These are phyloP conservation scores for Yamadazyma friedrichii DNA, from an alignment of 1,139 yeast genomes.

Conservation along the genomic window DNA sequence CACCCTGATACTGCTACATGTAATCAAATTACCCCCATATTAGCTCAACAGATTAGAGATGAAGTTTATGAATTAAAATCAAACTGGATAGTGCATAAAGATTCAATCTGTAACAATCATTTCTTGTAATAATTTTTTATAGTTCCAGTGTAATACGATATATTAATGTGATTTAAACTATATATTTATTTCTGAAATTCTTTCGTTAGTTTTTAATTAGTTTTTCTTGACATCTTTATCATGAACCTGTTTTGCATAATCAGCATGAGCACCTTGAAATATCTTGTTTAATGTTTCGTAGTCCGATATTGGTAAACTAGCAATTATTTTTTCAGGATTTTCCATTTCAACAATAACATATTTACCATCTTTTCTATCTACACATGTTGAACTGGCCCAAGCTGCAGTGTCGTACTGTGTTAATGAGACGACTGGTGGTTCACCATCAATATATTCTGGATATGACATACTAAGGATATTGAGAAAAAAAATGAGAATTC, in stretches of 20 bases:
- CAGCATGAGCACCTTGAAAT: slow-evolving; percentile 46
- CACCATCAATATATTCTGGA: slow-evolving; percentile 44
- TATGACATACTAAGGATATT: slow-evolving; percentile 22
- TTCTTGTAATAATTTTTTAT: slow-evolving; percentile 52
- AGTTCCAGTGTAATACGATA: neutral
- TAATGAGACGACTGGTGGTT: slow-evolving; percentile 48
- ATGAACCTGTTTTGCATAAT: slow-evolving; percentile 22
- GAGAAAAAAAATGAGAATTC: slow-evolving; percentile 2
- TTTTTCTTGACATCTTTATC: slow-evolving; percentile 11
- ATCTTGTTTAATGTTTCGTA: slow-evolving; percentile 38
- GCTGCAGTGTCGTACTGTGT: slow-evolving; percentile 49
- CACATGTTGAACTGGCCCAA: slow-evolving; percentile 53
- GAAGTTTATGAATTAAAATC: slow-evolving; percentile 78
- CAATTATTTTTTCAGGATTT: slow-evolving; percentile 43
- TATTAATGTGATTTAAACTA: neutral
- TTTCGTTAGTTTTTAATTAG: slow-evolving; percentile 1
- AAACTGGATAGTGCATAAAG: slow-evolving; percentile 79
- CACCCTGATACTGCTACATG: slow-evolving; percentile 94
- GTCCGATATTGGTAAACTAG: slow-evolving; percentile 37
- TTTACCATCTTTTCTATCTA: slow-evolving; percentile 32
- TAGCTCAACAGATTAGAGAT: slow-evolving; percentile 85
- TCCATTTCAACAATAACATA: slow-evolving; percentile 50
- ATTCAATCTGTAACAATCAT: slow-evolving; percentile 79
- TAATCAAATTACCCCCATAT: slow-evolving; percentile 81
- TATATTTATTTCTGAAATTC: neutral